These are phyloP conservation scores for Pelargonium cotyledonis DNA, from an alignment of 441 rosid species.

Conservation along the genomic window DNA sequence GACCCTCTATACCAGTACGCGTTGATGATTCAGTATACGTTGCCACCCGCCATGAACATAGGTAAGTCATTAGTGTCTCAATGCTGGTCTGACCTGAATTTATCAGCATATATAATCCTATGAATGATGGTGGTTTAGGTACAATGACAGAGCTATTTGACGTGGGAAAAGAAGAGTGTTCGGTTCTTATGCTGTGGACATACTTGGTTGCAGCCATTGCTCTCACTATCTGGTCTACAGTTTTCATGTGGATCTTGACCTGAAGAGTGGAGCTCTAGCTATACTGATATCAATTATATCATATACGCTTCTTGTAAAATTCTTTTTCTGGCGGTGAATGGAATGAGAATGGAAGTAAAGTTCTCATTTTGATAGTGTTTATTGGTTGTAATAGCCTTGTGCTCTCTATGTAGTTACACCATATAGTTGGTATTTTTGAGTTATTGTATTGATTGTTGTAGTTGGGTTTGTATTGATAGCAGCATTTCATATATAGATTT, in stretches of 20 bases:
- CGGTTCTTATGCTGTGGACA: slow-evolving; percentile 47
- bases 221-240: slow-evolving; percentile 42
- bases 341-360: too few relatives aligned
- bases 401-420: too few relatives aligned
- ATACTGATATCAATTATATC: too few relatives aligned
- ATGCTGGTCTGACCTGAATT: not conserved
- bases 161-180: slow-evolving; percentile 47
- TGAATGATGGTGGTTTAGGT: slow-evolving; percentile 25
- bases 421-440: too few relatives aligned
- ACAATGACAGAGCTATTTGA: slow-evolving; percentile 45
- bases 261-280: not conserved
- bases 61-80: slow-evolving; percentile 15
- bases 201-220: slow-evolving; percentile 42
- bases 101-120: not conserved
- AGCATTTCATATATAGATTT: too few relatives aligned
- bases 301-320: too few relatives aligned
- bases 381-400: too few relatives aligned
- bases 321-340: too few relatives aligned
- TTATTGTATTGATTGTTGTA: too few relatives aligned
- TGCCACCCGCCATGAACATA: slow-evolving; percentile 44
- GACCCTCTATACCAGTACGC: slow-evolving; percentile 36
- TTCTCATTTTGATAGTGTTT: too few relatives aligned
- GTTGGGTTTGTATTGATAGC: too few relatives aligned
- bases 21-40: slow-evolving; percentile 38
- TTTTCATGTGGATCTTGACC: slow-evolving; percentile 40